Percentiles rank a stretch among this genome's conserved stretches.
Evolutionary conservation across 2,329 filamentous ascomycete species (phyloP).

Genomic region (Pseudohalonectria lignicola): DNA sequence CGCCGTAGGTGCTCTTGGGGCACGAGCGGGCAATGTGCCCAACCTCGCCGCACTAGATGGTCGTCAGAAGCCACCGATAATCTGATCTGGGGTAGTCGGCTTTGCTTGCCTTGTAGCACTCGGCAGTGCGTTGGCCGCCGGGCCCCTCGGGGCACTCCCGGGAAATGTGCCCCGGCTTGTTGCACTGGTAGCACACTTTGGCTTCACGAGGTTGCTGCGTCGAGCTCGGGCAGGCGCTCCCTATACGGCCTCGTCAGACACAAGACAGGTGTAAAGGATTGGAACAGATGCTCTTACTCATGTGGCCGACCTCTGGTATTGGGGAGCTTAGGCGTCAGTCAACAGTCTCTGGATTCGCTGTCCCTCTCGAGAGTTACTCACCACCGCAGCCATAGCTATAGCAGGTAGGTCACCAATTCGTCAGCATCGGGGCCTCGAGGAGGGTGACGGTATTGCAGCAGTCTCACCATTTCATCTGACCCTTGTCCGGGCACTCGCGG

Average conservation of each 20-base stretch:
- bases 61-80: slow-evolving; percentile 1
- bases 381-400: slow-evolving; percentile 73
- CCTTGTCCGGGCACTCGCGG: slow-evolving; percentile 77
- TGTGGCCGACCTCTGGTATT: slow-evolving; percentile 52
- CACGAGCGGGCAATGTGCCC: slow-evolving; percentile 95
- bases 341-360: slow-evolving; percentile 9
- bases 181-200: slow-evolving; percentile 69
- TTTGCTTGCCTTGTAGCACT: slow-evolving; percentile 73
- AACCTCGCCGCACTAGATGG: slow-evolving; percentile 67
- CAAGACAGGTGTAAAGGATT: too few species aligned
- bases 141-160: slow-evolving; percentile 61
- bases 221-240: too few species aligned
- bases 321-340: slow-evolving; percentile 13
- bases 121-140: slow-evolving; percentile 42
- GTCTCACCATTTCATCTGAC: slow-evolving; percentile 68
- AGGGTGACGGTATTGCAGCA: background rate
- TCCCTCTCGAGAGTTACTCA: too few species aligned
- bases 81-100: background rate
- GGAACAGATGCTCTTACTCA: slow-evolving; percentile 50
- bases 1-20: slow-evolving; percentile 51
- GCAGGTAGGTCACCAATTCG: slow-evolving; percentile 53
- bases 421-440: background rate
- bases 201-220: too few species aligned
- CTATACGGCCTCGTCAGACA: too few species aligned
- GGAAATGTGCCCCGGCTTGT: slow-evolving; percentile 79